Percentiles rank a stretch among this genome's conserved stretches.
These are phyloP conservation scores for Zea luxurians DNA, from an alignment of 176 grass and related monocot species.

Conservation along the genomic window DNA sequence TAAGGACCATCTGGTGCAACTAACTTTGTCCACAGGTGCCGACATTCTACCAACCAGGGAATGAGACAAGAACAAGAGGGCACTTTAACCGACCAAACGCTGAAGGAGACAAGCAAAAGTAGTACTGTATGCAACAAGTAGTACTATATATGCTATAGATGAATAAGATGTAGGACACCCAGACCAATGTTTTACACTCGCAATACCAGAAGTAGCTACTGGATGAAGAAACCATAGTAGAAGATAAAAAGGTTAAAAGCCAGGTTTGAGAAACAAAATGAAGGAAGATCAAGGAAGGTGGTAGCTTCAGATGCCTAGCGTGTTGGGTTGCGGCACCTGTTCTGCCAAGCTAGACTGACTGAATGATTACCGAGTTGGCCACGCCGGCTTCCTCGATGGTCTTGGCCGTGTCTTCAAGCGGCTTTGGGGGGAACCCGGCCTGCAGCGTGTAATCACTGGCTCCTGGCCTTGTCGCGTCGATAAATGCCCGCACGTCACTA, in stretches of 20 bases:
- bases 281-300: neutral
- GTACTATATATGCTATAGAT: constrained; percentile 40
- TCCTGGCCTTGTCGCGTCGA: constrained; percentile 67
- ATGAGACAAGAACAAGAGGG: constrained; percentile 36
- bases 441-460: constrained; percentile 61
- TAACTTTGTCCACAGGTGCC: neutral
- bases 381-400: constrained; percentile 83
- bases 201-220: constrained; percentile 18
- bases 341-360: constrained; percentile 51
- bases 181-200: constrained; percentile 32
- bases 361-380: constrained; percentile 89
- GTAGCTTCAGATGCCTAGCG: constrained; percentile 26
- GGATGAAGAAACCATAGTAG: neutral
- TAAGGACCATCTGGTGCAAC: constrained; percentile 29
- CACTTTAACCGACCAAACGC: constrained; percentile 28
- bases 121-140: neutral
- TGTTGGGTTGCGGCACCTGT: neutral
- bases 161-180: constrained; percentile 18
- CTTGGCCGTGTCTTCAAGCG: constrained; percentile 59
- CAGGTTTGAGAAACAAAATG: constrained; percentile 8
- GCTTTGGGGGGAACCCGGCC: constrained; percentile 80
- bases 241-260: constrained; percentile 7
- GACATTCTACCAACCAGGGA: constrained; percentile 30
- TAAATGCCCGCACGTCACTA: constrained; percentile 65
- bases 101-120: constrained; percentile 30